A percentile compares a stretch with the other conserved stretches of the same genome.
Evolutionary conservation across 768 basidiomycete species (phyloP).

Genomic region (Lactifluus subvellereus): DNA sequence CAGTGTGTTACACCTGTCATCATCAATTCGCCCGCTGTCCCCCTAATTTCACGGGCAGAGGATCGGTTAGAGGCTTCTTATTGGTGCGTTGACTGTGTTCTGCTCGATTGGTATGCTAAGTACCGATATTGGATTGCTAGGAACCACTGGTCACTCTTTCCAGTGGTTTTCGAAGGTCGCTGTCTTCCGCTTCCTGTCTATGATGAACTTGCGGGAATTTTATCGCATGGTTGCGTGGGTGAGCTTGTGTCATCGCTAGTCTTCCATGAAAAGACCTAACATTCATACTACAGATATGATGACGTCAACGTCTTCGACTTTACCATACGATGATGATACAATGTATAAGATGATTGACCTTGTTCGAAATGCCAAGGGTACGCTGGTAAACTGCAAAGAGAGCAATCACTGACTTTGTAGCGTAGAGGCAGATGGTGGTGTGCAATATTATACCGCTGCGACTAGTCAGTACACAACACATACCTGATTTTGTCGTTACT

Average conservation of each 20-base stretch:
- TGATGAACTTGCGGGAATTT: slow-evolving; percentile 36
- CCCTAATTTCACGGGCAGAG: slow-evolving; percentile 12
- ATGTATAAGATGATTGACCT: slow-evolving; percentile 10
- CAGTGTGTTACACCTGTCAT: no score
- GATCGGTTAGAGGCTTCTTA: slow-evolving; percentile 25
- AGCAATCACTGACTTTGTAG: neutral
- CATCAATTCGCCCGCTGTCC: neutral
- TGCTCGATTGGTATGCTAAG: neutral
- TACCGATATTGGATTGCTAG: slow-evolving; percentile 14
- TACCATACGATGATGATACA: slow-evolving; percentile 4
- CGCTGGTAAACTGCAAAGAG: neutral
- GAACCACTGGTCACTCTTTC: slow-evolving; percentile 29
- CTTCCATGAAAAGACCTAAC: neutral
- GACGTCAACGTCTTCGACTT: slow-evolving; percentile 12
- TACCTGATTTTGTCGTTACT: no score
- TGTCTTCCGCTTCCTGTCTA: slow-evolving; percentile 10
- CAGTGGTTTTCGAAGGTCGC: slow-evolving; percentile 15
- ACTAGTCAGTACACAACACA: neutral
- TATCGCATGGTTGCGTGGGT: slow-evolving; percentile 39
- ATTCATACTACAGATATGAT: neutral
- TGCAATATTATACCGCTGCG: neutral
- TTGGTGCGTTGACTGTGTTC: slow-evolving; percentile 20
- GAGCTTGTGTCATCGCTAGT: neutral
- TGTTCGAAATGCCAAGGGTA: slow-evolving; percentile 8
- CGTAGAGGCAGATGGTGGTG: neutral